Conservation (phyloP, 2,329 filamentous ascomycete species). For the Xylaria sp. region DNA sequence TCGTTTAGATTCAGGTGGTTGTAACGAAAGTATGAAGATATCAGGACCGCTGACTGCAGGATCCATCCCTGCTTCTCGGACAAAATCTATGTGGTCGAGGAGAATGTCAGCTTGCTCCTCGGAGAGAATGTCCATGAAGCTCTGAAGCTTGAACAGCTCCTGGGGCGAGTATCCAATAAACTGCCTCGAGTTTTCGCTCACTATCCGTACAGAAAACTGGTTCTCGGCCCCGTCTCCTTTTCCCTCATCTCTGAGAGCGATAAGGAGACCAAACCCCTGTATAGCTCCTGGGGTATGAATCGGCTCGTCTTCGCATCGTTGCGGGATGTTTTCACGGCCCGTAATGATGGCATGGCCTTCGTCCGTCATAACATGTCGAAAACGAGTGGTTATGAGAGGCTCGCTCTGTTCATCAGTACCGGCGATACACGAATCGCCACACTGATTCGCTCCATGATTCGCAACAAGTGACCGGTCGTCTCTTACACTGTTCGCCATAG, state of each 20-base stretch:
- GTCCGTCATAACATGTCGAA: conserved; percentile 70
- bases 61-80: conserved; percentile 75
- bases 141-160: conserved; percentile 67
- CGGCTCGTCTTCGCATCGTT: conserved; percentile 84
- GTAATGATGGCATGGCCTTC: conserved; percentile 80
- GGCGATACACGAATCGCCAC: conserved; percentile 8
- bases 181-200: conserved; percentile 72
- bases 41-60: conserved; percentile 72
- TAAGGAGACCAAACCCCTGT: conserved; percentile 71
- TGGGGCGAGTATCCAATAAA: conserved; percentile 73
- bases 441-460: conserved; percentile 3
- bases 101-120: conserved; percentile 81
- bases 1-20: conserved; percentile 47
- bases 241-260: conserved; percentile 66
- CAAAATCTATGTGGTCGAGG: conserved; percentile 81
- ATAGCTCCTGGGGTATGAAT: conserved; percentile 81
- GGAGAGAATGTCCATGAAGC: conserved; percentile 76
- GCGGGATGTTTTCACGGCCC: conserved; percentile 65
- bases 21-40: conserved; percentile 74
- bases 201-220: conserved; percentile 63
- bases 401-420: conserved; percentile 31
- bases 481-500: conserved; percentile 18
- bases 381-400: conserved; percentile 62
- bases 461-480: conserved; percentile 13
- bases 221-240: conserved; percentile 43